These are phyloP conservation scores for Neocatenulostroma microsporum DNA, from an alignment of 2,329 filamentous ascomycete genomes.

Conservation along the genomic window DNA sequence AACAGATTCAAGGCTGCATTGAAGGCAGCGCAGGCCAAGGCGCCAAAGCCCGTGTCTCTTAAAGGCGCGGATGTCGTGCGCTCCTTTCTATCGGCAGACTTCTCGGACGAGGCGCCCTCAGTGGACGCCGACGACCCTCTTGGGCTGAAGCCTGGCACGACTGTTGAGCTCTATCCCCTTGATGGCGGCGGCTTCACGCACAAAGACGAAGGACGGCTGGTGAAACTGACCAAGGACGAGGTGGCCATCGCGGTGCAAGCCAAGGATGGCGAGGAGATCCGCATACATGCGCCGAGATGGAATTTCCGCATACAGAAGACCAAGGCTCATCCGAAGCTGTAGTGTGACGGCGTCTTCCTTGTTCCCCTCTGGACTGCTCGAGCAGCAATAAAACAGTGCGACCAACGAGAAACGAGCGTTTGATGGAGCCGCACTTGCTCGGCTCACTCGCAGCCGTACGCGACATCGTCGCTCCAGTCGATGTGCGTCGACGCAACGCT, in stretches of 20 bases:
- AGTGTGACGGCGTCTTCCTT: too few species aligned
- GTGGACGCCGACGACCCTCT: slow-evolving; percentile 48
- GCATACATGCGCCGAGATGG: slow-evolving; percentile 55
- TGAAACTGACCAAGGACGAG: slow-evolving; percentile 47
- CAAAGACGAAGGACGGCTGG: slow-evolving; percentile 50
- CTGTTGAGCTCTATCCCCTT: slow-evolving; percentile 53
- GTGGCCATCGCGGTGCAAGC: slow-evolving; percentile 50
- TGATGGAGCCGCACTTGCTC: too few species aligned
- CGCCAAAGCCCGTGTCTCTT: slow-evolving; percentile 38
- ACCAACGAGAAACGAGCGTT: too few species aligned
- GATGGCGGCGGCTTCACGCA: slow-evolving; percentile 52
- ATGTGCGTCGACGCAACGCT: too few species aligned
- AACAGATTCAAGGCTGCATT: slow-evolving; percentile 50
- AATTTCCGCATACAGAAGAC: slow-evolving; percentile 45
- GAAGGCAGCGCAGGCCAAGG: slow-evolving; percentile 34
- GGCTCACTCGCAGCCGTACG: too few species aligned
- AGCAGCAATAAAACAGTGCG: too few species aligned
- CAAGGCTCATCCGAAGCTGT: slow-evolving; percentile 25
- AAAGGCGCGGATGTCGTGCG: slow-evolving; percentile 49
- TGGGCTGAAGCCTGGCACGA: slow-evolving; percentile 46
- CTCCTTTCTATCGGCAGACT: slow-evolving; percentile 40
- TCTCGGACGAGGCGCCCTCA: slow-evolving; percentile 37
- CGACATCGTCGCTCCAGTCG: too few species aligned
- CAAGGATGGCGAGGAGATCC: slow-evolving; percentile 37
- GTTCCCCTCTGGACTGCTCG: too few species aligned